Evolutionary conservation across 805 yeast genomes (phyloP), one percentile per base, ranked within the genome.

Genomic region (Jamesozyma piceae): DNA sequence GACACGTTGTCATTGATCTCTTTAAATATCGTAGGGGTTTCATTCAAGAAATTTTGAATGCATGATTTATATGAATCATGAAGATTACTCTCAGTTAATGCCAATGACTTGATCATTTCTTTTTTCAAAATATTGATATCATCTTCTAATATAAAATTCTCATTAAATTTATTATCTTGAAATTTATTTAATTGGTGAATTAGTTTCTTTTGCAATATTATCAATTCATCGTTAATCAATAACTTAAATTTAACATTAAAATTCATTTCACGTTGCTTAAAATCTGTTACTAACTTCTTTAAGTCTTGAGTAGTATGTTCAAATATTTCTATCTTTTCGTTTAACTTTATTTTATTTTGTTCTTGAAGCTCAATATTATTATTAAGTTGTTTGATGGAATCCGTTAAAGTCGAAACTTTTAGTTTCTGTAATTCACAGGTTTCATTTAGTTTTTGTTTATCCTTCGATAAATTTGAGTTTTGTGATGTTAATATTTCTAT

Each of bases 401-500:
- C 49, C 29, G 49, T 50, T 45, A 59, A 47, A 21, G 54, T 51
- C 28, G 46, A 36, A 19, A 60, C 39, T 46, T 61, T 54, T 5
- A 51, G 43, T 29, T 48, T 54, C 41, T 60, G 62, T 11, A 51
- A 44, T 28, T 58, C 60, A 35, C 47, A 49, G 2, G 49, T 49
- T 40, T 60, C 62, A 36, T 52, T 49, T 3, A 55, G 46, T 27
- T 55, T 49, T 39, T 50, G 51, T 37, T 59, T 60, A 36, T 63
- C 66, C 6, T 58, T 54, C 4, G 48, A 46, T n/a, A 56, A 41
- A 34, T 45, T 47, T 33, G 57, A 53, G 42, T 69, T 61, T 47
- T 72, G 73, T 28, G 62, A 57, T 26, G 55, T 56, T 21, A 74
- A 47, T 5, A 64, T 57, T 19, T 68, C 71, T n/a, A 64, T 65